Base-by-base conservation (phyloP, 2,329 filamentous ascomycete species). In the Colletotrichum sp. region DNA sequence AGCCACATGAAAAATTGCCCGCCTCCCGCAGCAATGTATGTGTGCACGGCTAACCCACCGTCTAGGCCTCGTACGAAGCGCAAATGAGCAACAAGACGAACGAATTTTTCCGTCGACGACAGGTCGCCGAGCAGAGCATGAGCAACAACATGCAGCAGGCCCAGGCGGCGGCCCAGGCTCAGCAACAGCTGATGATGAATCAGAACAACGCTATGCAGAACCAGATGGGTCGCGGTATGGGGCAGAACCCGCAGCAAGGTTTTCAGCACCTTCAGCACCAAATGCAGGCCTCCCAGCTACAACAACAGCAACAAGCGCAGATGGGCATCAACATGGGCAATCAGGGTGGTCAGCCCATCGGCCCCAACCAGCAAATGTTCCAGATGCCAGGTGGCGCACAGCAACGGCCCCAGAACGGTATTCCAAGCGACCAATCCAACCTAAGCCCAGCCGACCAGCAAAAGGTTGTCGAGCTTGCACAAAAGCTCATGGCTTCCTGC, bases 221-320 rank as follows among this genome's bases (percentile, higher is more conserved):
- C 15, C 87, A 90, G 77, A 88, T 91, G 84, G 86, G 86, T 52
- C 87, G 90, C 43, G 86, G 86, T 15, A 87, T 90, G 82, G 86
- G 85, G 1, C 89, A 89, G 79, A 86, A 84, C 8, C 83, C 84
- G 3, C 91, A 90, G 75, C 90, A 88, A 78, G 87, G 86, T 1
- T 92, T 93, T 74, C 90, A 90, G 76, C 88, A 90, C 64, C 85
- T 92, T 43, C 90, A 91, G 74, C 90, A 91, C 71, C 89, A 87
- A 71, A 91, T 92, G 89, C 91, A 92, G 79, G 83, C 87, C 6
- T 87, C 88, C 1, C 88, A 87, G 48, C 87, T 92, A 28, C 85
- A 88, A 12, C 90, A 87, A 67, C 90, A 90, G 76, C 43, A 48
- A n/a, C 39, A 48, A 12, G 79, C 78, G 24, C 83, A 83, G 59